These are phyloP conservation scores for Nicotiana undulata DNA, from an alignment of 257 asterid genomes.

Conservation along the genomic window DNA sequence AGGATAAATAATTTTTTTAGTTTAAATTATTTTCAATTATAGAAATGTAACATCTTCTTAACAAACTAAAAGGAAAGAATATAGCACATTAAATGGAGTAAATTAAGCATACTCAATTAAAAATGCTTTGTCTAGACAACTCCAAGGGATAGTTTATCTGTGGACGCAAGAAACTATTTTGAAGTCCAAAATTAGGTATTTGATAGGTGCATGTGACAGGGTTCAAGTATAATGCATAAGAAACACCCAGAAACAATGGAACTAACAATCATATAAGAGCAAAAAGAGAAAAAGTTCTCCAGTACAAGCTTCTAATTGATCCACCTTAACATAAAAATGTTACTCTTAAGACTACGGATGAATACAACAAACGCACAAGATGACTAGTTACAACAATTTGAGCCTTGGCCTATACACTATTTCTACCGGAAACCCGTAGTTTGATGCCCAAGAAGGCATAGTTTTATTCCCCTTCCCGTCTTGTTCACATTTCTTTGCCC, in stretches of 20 bases:
- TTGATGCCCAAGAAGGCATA: background rate
- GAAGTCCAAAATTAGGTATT: background rate
- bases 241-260: too few relatives aligned
- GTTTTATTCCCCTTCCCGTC: background rate
- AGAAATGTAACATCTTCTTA: too few relatives aligned
- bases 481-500: slow-evolving; percentile 31
- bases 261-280: background rate
- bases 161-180: background rate
- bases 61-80: too few relatives aligned
- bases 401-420: background rate
- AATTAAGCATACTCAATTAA: too few relatives aligned
- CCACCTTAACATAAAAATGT: background rate
- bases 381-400: background rate
- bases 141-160: background rate
- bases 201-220: background rate
- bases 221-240: background rate
- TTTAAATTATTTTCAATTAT: too few relatives aligned
- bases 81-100: too few relatives aligned
- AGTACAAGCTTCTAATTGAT: background rate
- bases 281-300: background rate
- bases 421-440: background rate
- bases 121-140: background rate
- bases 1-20: too few relatives aligned
- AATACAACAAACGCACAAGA: background rate
- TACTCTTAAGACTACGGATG: background rate